Percentiles rank a stretch among this genome's conserved stretches.
These are phyloP conservation scores for Fusarium sororula DNA, from an alignment of 2,329 filamentous ascomycete species.

Conservation along the genomic window DNA sequence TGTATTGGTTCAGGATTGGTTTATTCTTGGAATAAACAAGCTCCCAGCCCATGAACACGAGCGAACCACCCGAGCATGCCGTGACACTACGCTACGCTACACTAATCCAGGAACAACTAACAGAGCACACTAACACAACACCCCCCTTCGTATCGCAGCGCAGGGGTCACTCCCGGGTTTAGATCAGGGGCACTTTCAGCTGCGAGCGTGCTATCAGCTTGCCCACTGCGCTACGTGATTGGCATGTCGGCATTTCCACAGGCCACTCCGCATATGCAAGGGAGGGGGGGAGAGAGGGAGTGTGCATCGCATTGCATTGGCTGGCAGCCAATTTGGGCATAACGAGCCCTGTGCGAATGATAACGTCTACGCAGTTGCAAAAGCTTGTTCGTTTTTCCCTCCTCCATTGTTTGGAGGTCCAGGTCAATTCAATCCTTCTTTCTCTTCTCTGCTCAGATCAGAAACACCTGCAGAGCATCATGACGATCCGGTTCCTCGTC, in stretches of 20 bases:
- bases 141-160: slow-evolving; percentile 24
- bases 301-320: not conserved
- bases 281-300: not conserved
- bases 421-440: not conserved
- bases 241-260: slow-evolving; percentile 20
- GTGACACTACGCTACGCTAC: not conserved
- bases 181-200: slow-evolving; percentile 35
- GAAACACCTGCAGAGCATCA: slow-evolving; percentile 32
- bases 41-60: not conserved
- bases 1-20: not conserved
- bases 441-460: not conserved
- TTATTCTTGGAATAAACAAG: slow-evolving; percentile 24
- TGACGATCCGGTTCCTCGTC: slow-evolving; percentile 56
- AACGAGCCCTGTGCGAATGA: slow-evolving; percentile 14
- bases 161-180: slow-evolving; percentile 11
- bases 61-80: slow-evolving; percentile 7
- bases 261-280: slow-evolving; percentile 1
- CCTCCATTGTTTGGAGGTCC: not conserved
- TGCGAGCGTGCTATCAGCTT: slow-evolving; percentile 20
- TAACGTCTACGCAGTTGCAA: not conserved
- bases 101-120: slow-evolving; percentile 7
- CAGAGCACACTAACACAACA: not conserved
- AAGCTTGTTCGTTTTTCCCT: slow-evolving; percentile 17
- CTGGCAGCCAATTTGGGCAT: not conserved
- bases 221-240: slow-evolving; percentile 13